These are phyloP conservation scores for Starmerella bombi DNA, from an alignment of 805 yeast genomes.

Conservation along the genomic window DNA sequence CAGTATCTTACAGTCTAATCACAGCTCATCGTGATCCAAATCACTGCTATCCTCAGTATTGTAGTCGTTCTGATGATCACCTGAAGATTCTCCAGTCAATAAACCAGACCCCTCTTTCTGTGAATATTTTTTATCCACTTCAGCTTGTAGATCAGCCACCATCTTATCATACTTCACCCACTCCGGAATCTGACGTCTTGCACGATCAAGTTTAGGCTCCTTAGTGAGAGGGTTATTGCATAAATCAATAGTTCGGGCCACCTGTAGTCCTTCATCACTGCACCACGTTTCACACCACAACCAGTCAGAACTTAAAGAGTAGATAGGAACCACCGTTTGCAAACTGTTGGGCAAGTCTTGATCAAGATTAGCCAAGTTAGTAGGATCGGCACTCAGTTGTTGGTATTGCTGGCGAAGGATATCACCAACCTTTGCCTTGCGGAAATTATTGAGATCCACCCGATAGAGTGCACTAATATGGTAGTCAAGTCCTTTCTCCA, in stretches of 20 bases:
- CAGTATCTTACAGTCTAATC: too few relatives aligned
- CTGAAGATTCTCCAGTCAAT: not conserved
- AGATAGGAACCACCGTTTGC: slow-evolving; percentile 54
- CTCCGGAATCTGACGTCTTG: slow-evolving; percentile 63
- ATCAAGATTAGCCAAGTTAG: slow-evolving; percentile 68
- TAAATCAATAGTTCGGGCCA: slow-evolving; percentile 68
- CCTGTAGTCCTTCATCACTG: slow-evolving; percentile 42
- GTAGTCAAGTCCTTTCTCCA: slow-evolving; percentile 39
- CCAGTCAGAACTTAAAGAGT: slow-evolving; percentile 71
- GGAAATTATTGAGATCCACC: slow-evolving; percentile 57
- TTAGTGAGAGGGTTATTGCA: slow-evolving; percentile 75
- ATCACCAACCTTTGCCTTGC: slow-evolving; percentile 65
- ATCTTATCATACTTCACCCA: slow-evolving; percentile 57
- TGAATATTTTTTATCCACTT: slow-evolving; percentile 2
- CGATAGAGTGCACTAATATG: slow-evolving; percentile 79
- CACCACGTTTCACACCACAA: slow-evolving; percentile 95
- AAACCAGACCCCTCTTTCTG: not conserved
- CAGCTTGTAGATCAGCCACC: slow-evolving; percentile 27
- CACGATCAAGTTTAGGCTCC: slow-evolving; percentile 64
- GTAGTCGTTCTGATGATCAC: slow-evolving; percentile 4
- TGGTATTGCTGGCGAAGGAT: slow-evolving; percentile 73
- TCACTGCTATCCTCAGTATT: not conserved
- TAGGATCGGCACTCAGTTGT: slow-evolving; percentile 60
- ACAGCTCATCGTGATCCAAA: slow-evolving; percentile 15
- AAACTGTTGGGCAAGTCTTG: slow-evolving; percentile 89